A percentile compares a stretch with the other conserved stretches of the same genome.
Conservation (phyloP, 495 filamentous ascomycete species). For the Annulohypoxylon maeteangense region DNA sequence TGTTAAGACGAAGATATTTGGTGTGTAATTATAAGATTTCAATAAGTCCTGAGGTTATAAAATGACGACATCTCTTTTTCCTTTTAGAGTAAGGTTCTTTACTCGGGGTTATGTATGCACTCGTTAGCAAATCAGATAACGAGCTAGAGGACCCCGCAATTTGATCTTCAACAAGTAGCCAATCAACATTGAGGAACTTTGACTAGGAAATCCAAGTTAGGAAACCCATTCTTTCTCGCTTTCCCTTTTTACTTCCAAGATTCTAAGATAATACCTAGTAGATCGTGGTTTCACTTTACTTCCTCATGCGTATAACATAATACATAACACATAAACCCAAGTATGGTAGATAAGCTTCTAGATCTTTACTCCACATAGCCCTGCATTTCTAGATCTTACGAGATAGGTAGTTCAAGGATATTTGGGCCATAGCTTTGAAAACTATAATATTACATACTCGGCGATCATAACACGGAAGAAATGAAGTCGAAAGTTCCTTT, state of each 20-base stretch:
- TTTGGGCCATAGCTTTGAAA: background rate
- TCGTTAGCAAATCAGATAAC: slow-evolving; percentile 22
- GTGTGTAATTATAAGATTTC: background rate
- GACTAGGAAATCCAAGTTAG: slow-evolving; percentile 21
- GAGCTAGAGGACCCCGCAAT: slow-evolving; percentile 27
- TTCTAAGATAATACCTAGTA: no score
- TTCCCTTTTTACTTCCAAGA: background rate
- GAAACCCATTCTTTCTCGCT: slow-evolving; percentile 9
- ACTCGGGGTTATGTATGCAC: slow-evolving; percentile 24
- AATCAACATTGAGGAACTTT: slow-evolving; percentile 15
- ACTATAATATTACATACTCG: background rate
- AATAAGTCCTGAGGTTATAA: slow-evolving; percentile 7
- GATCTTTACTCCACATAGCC: slow-evolving; percentile 3
- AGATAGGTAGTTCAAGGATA: background rate
- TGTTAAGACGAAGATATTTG: background rate
- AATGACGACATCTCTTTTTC: slow-evolving; percentile 28
- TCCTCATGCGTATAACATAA: background rate
- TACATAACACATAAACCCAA: background rate
- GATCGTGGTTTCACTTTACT: background rate
- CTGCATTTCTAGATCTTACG: slow-evolving; percentile 2
- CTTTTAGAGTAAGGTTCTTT: background rate
- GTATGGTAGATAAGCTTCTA: background rate
- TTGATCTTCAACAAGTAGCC: slow-evolving; percentile 14
- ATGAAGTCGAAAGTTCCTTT: background rate
- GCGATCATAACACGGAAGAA: background rate